Conservation (phyloP, 495 filamentous ascomycete species). For the Trypethelium eluteriae region DNA sequence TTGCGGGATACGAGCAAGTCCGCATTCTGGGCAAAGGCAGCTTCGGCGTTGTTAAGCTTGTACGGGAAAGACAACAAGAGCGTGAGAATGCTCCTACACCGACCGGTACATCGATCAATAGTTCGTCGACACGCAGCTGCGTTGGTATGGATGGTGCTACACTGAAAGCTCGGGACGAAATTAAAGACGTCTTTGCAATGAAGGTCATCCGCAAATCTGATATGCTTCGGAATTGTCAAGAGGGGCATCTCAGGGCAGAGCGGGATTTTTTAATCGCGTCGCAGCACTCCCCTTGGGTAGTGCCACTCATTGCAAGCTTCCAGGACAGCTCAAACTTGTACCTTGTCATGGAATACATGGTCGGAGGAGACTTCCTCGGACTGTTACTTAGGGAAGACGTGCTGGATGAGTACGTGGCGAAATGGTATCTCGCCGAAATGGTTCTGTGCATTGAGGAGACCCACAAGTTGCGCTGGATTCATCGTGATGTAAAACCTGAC, state of each 20-base stretch:
- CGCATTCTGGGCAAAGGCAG: conserved; percentile 91
- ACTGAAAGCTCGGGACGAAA: conserved; percentile 10
- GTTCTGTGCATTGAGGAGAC: conserved; percentile 89
- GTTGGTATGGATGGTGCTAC: neutral
- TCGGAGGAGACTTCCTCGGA: conserved; percentile 86
- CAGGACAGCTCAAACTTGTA: conserved; percentile 79
- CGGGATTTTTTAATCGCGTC: conserved; percentile 84
- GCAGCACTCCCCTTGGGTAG: conserved; percentile 76
- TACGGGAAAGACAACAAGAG: conserved; percentile 50
- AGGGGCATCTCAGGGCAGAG: conserved; percentile 85
- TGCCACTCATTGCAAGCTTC: conserved; percentile 80
- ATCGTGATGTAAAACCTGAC: conserved; percentile 93
- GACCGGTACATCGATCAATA: neutral
- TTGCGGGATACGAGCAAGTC: conserved; percentile 67
- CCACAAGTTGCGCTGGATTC: conserved; percentile 79
- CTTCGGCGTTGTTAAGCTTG: conserved; percentile 83
- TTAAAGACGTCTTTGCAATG: conserved; percentile 71
- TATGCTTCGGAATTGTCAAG: conserved; percentile 83
- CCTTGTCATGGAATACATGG: conserved; percentile 95
- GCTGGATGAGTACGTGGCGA: conserved; percentile 66
- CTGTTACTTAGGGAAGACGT: conserved; percentile 74
- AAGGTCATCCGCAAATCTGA: conserved; percentile 89
- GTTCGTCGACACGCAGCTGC: conserved; percentile 2
- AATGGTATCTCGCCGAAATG: conserved; percentile 92
- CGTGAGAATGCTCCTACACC: conserved; percentile 17